phyloP scores from a whole-genome alignment of 2,329 filamentous ascomycete species.

The Parafenestella ontariensis region DNA sequence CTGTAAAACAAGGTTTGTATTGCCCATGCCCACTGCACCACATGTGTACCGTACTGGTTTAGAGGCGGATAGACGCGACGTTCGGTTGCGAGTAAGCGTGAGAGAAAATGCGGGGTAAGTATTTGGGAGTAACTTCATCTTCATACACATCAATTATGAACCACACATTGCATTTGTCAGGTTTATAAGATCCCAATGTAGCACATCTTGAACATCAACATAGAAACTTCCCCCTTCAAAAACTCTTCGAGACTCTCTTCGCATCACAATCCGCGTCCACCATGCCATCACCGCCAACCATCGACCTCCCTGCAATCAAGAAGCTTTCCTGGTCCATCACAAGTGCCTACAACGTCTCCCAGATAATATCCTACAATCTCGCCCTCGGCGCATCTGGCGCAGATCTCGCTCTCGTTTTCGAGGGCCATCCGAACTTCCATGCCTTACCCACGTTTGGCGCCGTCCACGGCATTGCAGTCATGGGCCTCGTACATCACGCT shows the following conservation, averaged over 20 bases:
- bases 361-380: conserved; percentile 23
- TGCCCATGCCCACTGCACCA: too few species aligned
- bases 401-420: conserved; percentile 11
- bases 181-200: neutral
- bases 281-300: conserved; percentile 2
- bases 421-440: conserved; percentile 13
- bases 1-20: too few species aligned
- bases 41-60: too few species aligned
- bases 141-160: too few species aligned
- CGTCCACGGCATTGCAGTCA: conserved; percentile 16
- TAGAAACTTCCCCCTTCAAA: neutral
- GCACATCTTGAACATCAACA: neutral
- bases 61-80: too few species aligned
- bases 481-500: conserved; percentile 14
- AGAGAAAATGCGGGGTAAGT: conserved; percentile 4
- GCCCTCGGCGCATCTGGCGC: conserved; percentile 14
- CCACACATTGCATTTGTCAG: neutral
- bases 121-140: neutral
- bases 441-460: conserved; percentile 17
- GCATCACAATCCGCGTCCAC: neutral
- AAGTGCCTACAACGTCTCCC: conserved; percentile 12
- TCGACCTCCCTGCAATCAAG: conserved; percentile 14
- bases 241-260: neutral
- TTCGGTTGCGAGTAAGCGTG: too few species aligned
- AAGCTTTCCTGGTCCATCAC: conserved; percentile 10